Base-by-base conservation (phyloP, 768 basidiomycete species). In the Tricholoma saponaceum region DNA sequence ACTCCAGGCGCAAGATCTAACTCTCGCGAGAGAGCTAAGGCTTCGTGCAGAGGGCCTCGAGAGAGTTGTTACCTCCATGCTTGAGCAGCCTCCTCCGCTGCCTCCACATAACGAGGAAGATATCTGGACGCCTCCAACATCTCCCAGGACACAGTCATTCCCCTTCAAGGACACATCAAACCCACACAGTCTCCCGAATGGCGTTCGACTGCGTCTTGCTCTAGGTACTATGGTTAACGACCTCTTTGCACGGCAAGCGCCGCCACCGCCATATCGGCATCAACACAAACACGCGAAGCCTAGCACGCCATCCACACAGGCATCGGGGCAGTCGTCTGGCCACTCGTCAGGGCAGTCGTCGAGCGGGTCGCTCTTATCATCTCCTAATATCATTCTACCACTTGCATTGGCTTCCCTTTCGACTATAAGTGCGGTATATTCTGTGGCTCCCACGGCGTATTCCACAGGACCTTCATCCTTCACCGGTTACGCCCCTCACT, bases 191-290 rank as follows among this genome's bases (percentile, higher is more conserved):
- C 72, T 93, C 4, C 91, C 91, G 0, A 91, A 92, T 61, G 90
- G 90, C 12, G 89, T 94, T 33, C 81, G 92, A 5, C 76, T 94
- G 51, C 79, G 91, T 26, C 78, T 93, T 5, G 86, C 87, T 1
- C 74, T 94, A 33, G 83, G 84, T 2, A 87, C 88, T 0, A 83
- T 93, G 55, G 79, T 92, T 69, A 92, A 92, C 61, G 90, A 92
- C 62, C 72, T 94, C 6, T 92, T 92, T 66, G 85, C 88, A 23
- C 81, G 90, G 22, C 84, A 87, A 64, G 77, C 83, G 0, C 85
- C 85, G n/a, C 73, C 73, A 5, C 75, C 76, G n/a, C 76, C 77
- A 1, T 76, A 77, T 56, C 72, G 80, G 30, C 76, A 73, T 51
- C 70, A 66, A 57, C 60, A 54, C 51, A 70, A 54, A 61, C 56